Conservation (phyloP, 1,284 basidiomycete species). For the Vanrija pseudolonga region DNA sequence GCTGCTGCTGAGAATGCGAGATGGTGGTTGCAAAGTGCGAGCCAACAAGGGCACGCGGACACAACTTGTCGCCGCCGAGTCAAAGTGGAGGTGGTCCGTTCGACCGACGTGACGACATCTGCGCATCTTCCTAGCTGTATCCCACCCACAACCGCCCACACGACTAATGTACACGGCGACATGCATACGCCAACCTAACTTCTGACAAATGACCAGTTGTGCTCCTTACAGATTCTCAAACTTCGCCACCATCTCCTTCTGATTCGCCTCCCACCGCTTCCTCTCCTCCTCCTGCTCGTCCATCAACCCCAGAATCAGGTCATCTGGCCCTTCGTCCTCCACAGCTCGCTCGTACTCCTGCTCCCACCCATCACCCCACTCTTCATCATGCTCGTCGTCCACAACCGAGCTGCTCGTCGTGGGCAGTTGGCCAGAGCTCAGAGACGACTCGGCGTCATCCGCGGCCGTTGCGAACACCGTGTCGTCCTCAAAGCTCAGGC, state of each 20-base stretch:
- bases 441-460: constrained; percentile 27
- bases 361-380: constrained; percentile 43
- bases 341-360: constrained; percentile 45
- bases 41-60: no score
- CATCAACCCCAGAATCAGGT: constrained; percentile 46
- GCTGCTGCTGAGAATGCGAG: background rate
- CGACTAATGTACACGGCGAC: no score
- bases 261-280: constrained; percentile 24
- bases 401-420: constrained; percentile 21
- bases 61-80: no score
- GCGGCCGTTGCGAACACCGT: constrained; percentile 26
- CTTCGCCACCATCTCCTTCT: constrained; percentile 10
- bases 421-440: constrained; percentile 24
- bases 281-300: constrained; percentile 49
- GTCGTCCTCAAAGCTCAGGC: constrained; percentile 45
- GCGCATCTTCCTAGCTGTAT: no score
- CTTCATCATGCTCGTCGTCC: constrained; percentile 20
- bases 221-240: no score
- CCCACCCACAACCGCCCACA: no score
- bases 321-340: constrained; percentile 47
- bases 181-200: no score
- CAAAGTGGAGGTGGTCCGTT: no score
- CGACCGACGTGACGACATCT: no score
- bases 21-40: no score
- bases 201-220: no score